Evolutionary conservation across 2,329 filamentous ascomycete species (phyloP), one percentile per base, ranked within the genome.

Genomic region (Thelonectria discophora): DNA sequence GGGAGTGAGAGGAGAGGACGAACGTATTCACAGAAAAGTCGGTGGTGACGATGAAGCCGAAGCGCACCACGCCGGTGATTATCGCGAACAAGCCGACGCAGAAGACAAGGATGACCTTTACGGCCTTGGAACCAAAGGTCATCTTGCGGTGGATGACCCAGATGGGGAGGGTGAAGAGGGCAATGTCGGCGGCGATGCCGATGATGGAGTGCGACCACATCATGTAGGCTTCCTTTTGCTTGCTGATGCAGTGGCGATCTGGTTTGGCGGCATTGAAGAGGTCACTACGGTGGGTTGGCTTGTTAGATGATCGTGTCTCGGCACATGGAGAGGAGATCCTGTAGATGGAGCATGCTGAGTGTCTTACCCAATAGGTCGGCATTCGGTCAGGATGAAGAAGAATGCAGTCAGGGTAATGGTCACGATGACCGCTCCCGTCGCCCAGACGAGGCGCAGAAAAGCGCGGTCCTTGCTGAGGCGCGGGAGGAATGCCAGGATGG

Each of bases 81-180:
- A 78, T 71, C 43, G 74, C 76, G 48, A 78, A 76, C 6, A 76
- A 62, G 20, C 76, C 78, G 7, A 80, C 70, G 48, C 72, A 73
- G 34, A 80, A 76, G 3, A 79, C 69, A 18, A 78, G 67, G 7
- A 77, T 71, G n/a, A 79, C 74, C 50, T 74, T 76, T 32, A 78
- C 52, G 4, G 69, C 75, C 58, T 72, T 73, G 18, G 63, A 60
- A 0, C 74, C 75, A 50, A 70, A 75, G 43, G 75, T 75, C 74
- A 79, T 77, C 60, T 76, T 77, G 32, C 48, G 68, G 34, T 72
- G 67, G 40, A 80, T 75, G 11, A 78, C 71, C 74, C 73, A 78
- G 37, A 77, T 72, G 4, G 77, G 77, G 12, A 79, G 64, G 1
- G 69, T 57, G 17, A 79, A 66, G 5, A 79, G 71, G 18, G 70